These are phyloP conservation scores for Stropharia rugosoannulata DNA, from an alignment of 768 basidiomycete species.

Conservation along the genomic window DNA sequence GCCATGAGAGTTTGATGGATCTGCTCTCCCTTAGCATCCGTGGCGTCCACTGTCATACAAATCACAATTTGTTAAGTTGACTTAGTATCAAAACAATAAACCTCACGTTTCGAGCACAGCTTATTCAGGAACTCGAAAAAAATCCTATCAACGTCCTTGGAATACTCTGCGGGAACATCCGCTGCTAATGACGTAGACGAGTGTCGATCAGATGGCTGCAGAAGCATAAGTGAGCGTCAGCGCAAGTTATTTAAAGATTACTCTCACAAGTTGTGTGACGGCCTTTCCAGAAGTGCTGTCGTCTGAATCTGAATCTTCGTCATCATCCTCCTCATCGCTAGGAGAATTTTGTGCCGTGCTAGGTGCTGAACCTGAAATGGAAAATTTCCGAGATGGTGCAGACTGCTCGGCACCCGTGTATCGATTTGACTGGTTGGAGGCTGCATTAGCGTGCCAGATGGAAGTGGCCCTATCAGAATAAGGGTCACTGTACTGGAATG, in stretches of 20 bases:
- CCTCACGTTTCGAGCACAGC: conserved; percentile 87
- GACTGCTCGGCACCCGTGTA: conserved; percentile 17
- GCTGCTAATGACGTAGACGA: conserved; percentile 23
- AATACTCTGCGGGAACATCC: conserved; percentile 81
- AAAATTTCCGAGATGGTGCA: conserved; percentile 15
- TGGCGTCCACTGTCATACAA: conserved; percentile 72
- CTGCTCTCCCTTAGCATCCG: conserved; percentile 92
- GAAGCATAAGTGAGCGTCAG: conserved; percentile 6
- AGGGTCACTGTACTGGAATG: conserved; percentile 24
- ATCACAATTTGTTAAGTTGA: conserved; percentile 16
- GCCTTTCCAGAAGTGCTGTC: conserved; percentile 26
- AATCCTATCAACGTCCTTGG: conserved; percentile 80
- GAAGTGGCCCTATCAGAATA: conserved; percentile 15
- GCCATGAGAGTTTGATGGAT: conserved; percentile 99
- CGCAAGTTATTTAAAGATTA: conserved; percentile 1
- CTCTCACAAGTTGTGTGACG: conserved; percentile 20
- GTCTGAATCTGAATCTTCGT: conserved; percentile 43
- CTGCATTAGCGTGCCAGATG: conserved; percentile 16
- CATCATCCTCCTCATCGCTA: conserved; percentile 50
- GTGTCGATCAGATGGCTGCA: conserved; percentile 29
- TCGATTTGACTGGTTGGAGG: conserved; percentile 20
- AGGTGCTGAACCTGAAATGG: conserved; percentile 27
- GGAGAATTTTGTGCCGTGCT: conserved; percentile 40
- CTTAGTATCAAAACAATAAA: conserved; percentile 14
- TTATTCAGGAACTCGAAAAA: conserved; percentile 88